These are phyloP conservation scores for Tricholoma hemisulphureum DNA, from an alignment of 768 basidiomycete species.

Conservation along the genomic window DNA sequence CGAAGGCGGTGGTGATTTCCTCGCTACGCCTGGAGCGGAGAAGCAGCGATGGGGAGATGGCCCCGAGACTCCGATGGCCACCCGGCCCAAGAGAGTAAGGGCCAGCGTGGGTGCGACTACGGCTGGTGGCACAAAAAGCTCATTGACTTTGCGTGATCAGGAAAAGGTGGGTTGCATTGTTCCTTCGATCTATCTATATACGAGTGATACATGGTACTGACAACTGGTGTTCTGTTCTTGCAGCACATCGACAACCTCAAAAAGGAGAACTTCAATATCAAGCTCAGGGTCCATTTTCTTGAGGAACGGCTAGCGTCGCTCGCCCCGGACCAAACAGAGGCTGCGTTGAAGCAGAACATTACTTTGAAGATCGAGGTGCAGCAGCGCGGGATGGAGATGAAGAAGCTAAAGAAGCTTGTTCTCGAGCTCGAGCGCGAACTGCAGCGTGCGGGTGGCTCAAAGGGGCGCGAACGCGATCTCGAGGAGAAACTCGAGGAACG, in stretches of 20 bases:
- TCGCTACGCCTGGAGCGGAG: slow-evolving; percentile 55
- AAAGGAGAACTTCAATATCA: slow-evolving; percentile 97
- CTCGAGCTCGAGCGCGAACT: slow-evolving; percentile 81
- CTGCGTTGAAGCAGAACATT: slow-evolving; percentile 89
- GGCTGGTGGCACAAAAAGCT: slow-evolving; percentile 41
- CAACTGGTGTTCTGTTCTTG: slow-evolving; percentile 2
- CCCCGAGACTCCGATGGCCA: slow-evolving; percentile 48
- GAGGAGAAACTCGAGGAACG: slow-evolving; percentile 75
- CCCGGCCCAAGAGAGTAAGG: slow-evolving; percentile 42
- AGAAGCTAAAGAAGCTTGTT: slow-evolving; percentile 87
- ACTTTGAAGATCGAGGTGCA: slow-evolving; percentile 91
- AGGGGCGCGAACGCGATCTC: slow-evolving; percentile 66
- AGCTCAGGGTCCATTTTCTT: slow-evolving; percentile 92
- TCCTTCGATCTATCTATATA: background rate
- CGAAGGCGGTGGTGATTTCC: slow-evolving; percentile 42
- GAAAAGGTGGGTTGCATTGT: slow-evolving; percentile 69
- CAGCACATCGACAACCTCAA: slow-evolving; percentile 95
- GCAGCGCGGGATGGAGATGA: slow-evolving; percentile 85
- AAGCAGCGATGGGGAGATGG: slow-evolving; percentile 43
- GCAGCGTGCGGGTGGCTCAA: slow-evolving; percentile 48
- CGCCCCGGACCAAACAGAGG: slow-evolving; percentile 90
- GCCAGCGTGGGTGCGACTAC: slow-evolving; percentile 38
- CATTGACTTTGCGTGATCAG: slow-evolving; percentile 88
- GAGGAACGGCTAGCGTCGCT: slow-evolving; percentile 90
- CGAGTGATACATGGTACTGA: background rate